These are phyloP conservation scores for Nannizziopsis arthrosporioides DNA, from an alignment of 2,329 filamentous ascomycete species.

Conservation along the genomic window DNA sequence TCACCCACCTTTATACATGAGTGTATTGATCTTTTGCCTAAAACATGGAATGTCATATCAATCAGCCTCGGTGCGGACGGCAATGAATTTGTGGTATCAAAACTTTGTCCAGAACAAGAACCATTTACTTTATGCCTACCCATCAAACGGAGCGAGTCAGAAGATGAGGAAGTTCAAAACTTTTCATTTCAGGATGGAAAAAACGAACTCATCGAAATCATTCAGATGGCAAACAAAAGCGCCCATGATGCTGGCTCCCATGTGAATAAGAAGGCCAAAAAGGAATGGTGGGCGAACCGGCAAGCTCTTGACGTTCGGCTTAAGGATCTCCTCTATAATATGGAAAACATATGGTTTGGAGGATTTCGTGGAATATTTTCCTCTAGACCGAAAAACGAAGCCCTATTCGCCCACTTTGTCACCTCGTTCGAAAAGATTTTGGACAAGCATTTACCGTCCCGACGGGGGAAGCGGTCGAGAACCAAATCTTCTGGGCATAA, in stretches of 20 bases:
- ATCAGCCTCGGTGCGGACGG: slow-evolving; percentile 69
- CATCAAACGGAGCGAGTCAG: slow-evolving; percentile 66
- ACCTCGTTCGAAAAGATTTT: slow-evolving; percentile 66
- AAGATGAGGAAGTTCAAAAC: slow-evolving; percentile 65
- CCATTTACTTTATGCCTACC: slow-evolving; percentile 84
- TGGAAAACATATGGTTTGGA: slow-evolving; percentile 89
- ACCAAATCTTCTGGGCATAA: slow-evolving; percentile 42
- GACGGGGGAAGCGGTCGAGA: slow-evolving; percentile 49
- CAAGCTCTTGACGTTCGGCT: slow-evolving; percentile 68
- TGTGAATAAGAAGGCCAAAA: slow-evolving; percentile 60
- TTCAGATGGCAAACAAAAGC: slow-evolving; percentile 67
- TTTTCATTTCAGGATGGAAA: slow-evolving; percentile 77
- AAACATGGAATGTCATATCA: slow-evolving; percentile 73
- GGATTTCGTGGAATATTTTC: slow-evolving; percentile 94
- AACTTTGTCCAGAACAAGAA: slow-evolving; percentile 59
- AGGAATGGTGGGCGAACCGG: slow-evolving; percentile 80
- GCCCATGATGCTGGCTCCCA: slow-evolving; percentile 65
- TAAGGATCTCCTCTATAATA: slow-evolving; percentile 64
- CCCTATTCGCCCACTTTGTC: slow-evolving; percentile 62
- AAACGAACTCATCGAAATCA: slow-evolving; percentile 69
- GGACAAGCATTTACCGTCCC: slow-evolving; percentile 73
- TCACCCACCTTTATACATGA: slow-evolving; percentile 56
- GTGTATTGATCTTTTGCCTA: slow-evolving; percentile 75
- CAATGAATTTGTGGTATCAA: slow-evolving; percentile 81
- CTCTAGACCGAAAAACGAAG: slow-evolving; percentile 50